phyloP scores from a whole-genome alignment of 2,329 filamentous ascomycete genomes.

The Calonectria fujianensis region DNA sequence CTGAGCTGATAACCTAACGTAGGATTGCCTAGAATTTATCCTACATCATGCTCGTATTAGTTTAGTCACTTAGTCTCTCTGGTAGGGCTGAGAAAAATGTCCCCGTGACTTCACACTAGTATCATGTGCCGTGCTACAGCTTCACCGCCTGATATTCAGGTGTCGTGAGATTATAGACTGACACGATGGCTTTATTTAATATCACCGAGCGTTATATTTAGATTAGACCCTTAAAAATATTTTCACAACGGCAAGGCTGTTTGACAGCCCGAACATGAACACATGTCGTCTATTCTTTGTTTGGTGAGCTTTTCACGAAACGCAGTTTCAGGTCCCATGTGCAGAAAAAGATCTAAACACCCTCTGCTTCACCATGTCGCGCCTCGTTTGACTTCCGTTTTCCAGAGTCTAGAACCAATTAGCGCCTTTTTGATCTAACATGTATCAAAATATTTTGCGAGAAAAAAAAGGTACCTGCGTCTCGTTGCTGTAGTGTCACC shows the following conservation, averaged over 20 bases:
- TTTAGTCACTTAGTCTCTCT: neutral
- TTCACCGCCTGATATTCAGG: neutral
- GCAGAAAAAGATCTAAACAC: slow-evolving; percentile 6
- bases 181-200: neutral
- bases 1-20: neutral
- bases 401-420: neutral
- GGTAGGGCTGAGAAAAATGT: neutral
- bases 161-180: slow-evolving; percentile 10
- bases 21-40: slow-evolving; percentile 9
- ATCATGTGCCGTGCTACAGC: neutral
- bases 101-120: neutral
- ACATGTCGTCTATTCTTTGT: neutral
- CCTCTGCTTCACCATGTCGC: slow-evolving; percentile 7
- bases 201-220: slow-evolving; percentile 16
- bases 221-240: slow-evolving; percentile 4
- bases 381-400: neutral
- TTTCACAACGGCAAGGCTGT: neutral
- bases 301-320: neutral
- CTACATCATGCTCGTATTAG: neutral
- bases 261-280: neutral
- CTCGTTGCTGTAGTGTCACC: slow-evolving; percentile 12
- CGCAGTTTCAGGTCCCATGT: slow-evolving; percentile 14
- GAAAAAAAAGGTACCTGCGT: slow-evolving; percentile 12
- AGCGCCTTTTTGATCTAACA: neutral
- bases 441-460: neutral